Evolutionary conservation across 2,329 filamentous ascomycete genomes (phyloP).

Genomic region (Aspergillus ochraceoroseus): DNA sequence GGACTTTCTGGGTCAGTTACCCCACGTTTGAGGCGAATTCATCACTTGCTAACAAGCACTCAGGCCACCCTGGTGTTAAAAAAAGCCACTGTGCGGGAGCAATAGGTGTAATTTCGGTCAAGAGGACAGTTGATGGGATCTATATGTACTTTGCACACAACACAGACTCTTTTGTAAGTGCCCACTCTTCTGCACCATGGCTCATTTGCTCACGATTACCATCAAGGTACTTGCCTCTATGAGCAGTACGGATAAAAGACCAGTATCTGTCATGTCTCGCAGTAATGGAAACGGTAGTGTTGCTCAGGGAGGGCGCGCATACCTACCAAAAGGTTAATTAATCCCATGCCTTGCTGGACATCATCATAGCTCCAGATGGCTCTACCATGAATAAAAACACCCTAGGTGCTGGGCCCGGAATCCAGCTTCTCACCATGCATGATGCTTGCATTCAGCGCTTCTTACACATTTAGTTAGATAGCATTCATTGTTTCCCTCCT

Average conservation of each 20-base stretch:
- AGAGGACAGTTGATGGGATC: slow-evolving; percentile 70
- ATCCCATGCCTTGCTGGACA: no score
- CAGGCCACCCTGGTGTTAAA: slow-evolving; percentile 72
- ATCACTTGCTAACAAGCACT: slow-evolving; percentile 6
- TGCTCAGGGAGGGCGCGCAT: slow-evolving; percentile 45
- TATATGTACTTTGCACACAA: slow-evolving; percentile 95
- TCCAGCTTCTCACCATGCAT: no score
- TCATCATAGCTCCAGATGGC: no score
- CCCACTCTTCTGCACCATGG: not conserved
- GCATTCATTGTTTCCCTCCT: no score
- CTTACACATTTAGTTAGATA: no score
- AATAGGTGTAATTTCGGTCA: slow-evolving; percentile 85
- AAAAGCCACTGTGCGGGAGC: slow-evolving; percentile 76
- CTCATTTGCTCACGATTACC: slow-evolving; percentile 10
- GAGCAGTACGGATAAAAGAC: slow-evolving; percentile 68
- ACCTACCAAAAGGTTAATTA: slow-evolving; percentile 27
- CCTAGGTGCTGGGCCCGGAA: no score
- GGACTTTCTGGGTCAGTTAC: slow-evolving; percentile 74
- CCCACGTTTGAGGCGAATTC: not conserved
- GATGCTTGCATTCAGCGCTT: no score
- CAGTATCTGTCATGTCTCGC: slow-evolving; percentile 84
- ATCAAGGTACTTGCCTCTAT: slow-evolving; percentile 75
- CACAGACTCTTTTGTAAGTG: slow-evolving; percentile 68
- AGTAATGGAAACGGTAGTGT: slow-evolving; percentile 51
- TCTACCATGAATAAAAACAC: no score